Evolutionary conservation across 2,329 filamentous ascomycete species (phyloP), one percentile per base, ranked within the genome.

Genomic region (Botrytis cinerea): DNA sequence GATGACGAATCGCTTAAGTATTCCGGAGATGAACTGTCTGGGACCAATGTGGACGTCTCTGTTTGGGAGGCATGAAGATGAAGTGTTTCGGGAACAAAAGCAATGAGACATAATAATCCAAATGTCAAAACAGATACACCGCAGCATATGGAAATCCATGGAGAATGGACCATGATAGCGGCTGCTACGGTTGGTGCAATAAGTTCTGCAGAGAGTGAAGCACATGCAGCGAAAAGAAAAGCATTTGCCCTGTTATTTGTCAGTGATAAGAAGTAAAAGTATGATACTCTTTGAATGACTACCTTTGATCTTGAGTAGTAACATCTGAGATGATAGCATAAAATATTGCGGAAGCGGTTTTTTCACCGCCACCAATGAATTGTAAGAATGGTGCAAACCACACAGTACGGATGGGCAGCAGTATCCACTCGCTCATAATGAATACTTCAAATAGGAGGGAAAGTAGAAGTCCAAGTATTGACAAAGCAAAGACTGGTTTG

Each of bases 261-360:
- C n/a, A 73, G 57, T 38, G 8, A 70, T 70, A 28, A 68, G 28
- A 63, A 45, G 20, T 4, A 4, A 10, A 6, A 48, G 8, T 3
- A 20, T 22, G 4, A 32, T 10, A 8, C 43, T 0, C 14, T 8
- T 14, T 48, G 2, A 4, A 28, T 22, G 4, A 77, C 48, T 74
- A 83, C 83, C 83, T 82, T 46, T 80, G 78, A 10, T 80, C 80
- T 51, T 83, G 81, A 1, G 81, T 79, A 0, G 82, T 79, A 25
- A 84, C 76, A 74, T 84, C 83, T 22, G 80, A 81, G 10, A 80
- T 77, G 60, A 84, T 82, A 32, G 82, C 81, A 54, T 78, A 80
- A 32, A 84, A 75, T 9, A 79, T 77, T 45, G 82, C 81, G 0
- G 72, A 45, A 1, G 80, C 68, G 10, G 82, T 81, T 6, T 80